These are phyloP conservation scores for Euryodendron excelsum DNA, from an alignment of 148 eudicot genomes.

Conservation along the genomic window DNA sequence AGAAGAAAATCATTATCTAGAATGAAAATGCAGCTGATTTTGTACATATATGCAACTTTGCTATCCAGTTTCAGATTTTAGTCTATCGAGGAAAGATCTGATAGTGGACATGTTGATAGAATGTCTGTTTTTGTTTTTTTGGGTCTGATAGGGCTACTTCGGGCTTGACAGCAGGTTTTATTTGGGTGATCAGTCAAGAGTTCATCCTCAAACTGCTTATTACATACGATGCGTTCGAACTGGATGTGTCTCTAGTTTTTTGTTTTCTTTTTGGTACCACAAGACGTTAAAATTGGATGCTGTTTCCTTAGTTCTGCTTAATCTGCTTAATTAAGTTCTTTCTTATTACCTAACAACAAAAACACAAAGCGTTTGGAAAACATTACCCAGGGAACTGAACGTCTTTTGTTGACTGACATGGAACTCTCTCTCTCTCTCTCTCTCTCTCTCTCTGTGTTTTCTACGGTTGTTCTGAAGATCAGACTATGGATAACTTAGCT, in stretches of 20 bases:
- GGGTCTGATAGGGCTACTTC: not conserved
- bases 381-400: too few species aligned
- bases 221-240: not conserved
- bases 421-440: too few species aligned
- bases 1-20: not conserved
- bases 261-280: not conserved
- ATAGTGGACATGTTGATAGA: not conserved
- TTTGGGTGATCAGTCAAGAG: not conserved
- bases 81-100: not conserved
- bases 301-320: too few species aligned
- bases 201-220: not conserved
- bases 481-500: too few species aligned
- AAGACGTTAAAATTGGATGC: too few species aligned
- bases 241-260: not conserved
- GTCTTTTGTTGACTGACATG: too few species aligned
- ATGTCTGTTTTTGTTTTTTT: not conserved
- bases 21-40: conserved; percentile 4
- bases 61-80: not conserved
- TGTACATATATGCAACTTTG: not conserved
- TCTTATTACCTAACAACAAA: too few species aligned
- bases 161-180: not conserved
- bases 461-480: too few species aligned
- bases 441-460: too few species aligned
- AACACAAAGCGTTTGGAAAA: too few species aligned
- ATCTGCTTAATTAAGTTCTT: too few species aligned